phyloP scores from a whole-genome alignment of 371 early-diverging fungal genomes.

The Nosema muscidifuracis region DNA sequence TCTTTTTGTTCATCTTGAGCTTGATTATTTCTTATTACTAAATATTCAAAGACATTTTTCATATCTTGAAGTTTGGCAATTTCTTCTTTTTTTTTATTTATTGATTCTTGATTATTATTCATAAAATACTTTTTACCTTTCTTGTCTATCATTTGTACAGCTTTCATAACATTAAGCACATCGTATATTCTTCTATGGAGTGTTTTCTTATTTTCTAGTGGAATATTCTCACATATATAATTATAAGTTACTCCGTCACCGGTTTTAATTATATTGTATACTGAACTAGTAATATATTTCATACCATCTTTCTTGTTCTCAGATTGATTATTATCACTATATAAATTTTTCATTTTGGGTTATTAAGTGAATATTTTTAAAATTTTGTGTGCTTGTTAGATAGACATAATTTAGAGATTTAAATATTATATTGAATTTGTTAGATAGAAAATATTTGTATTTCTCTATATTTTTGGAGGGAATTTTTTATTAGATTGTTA shows the following conservation, averaged over 20 bases:
- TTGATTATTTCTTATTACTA: conserved; percentile 38
- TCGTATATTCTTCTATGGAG: conserved; percentile 56
- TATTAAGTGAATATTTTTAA: too few species aligned
- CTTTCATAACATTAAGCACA: conserved; percentile 56
- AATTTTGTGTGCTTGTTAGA: too few species aligned
- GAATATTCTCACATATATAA: conserved; percentile 39
- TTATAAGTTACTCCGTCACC: conserved; percentile 46
- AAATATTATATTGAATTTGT: neutral
- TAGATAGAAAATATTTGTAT: too few species aligned
- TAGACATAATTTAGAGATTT: neutral
- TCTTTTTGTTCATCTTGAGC: conserved; percentile 10
- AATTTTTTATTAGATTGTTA: too few species aligned
- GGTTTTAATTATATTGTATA: conserved; percentile 41
- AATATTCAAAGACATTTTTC: conserved; percentile 42
- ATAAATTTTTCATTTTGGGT: conserved; percentile 5
- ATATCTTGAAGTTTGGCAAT: conserved; percentile 43
- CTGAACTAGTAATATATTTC: conserved; percentile 45
- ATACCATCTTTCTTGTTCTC: conserved; percentile 46
- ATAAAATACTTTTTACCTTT: conserved; percentile 41
- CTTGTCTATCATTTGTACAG: conserved; percentile 51
- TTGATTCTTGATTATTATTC: conserved; percentile 15
- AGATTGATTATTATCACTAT: conserved; percentile 13
- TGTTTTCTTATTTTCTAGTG: conserved; percentile 37
- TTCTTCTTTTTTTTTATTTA: conserved; percentile 40
- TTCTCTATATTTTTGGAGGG: too few species aligned